Percentiles rank a stretch among this genome's conserved stretches.
Conservation (phyloP, 345 rosid species). For the Citrus cavaleriei region DNA sequence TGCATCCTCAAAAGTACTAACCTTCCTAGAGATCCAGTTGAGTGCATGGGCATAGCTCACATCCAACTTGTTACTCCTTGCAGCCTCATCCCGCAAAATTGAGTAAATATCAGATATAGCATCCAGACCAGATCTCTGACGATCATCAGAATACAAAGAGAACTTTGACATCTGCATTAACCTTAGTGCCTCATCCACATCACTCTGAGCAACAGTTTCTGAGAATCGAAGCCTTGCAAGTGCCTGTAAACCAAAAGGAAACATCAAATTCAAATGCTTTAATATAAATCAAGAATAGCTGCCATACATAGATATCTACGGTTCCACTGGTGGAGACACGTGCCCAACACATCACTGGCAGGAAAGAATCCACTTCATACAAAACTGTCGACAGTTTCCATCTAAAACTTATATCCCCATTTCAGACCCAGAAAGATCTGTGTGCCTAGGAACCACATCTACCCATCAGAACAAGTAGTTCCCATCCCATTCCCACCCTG, state of each 20-base stretch:
- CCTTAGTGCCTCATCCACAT: slow-evolving; percentile 96
- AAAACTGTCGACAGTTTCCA: neutral
- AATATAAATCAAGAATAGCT: neutral
- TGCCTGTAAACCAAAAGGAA: slow-evolving; percentile 45
- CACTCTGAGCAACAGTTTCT: slow-evolving; percentile 92
- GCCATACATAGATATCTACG: neutral
- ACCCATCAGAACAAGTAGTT: neutral
- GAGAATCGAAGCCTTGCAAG: slow-evolving; percentile 95
- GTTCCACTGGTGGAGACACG: neutral
- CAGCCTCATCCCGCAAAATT: slow-evolving; percentile 94
- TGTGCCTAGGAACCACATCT: slow-evolving; percentile 7
- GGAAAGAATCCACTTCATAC: neutral
- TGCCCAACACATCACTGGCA: neutral
- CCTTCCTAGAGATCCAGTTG: slow-evolving; percentile 99
- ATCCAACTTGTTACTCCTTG: slow-evolving; percentile 70
- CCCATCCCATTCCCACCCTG: neutral
- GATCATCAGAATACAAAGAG: slow-evolving; percentile 90
- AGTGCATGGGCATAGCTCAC: slow-evolving; percentile 86
- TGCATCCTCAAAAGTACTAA: slow-evolving; percentile 28
- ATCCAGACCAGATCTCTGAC: slow-evolving; percentile 86
- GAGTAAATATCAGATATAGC: slow-evolving; percentile 98
- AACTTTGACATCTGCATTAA: slow-evolving; percentile 98
- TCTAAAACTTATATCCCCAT: neutral
- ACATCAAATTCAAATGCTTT: slow-evolving; percentile 1
- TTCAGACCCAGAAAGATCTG: neutral